Conservation (phyloP, 73 alveolate species). For the Paramecium octaurelia region DNA sequence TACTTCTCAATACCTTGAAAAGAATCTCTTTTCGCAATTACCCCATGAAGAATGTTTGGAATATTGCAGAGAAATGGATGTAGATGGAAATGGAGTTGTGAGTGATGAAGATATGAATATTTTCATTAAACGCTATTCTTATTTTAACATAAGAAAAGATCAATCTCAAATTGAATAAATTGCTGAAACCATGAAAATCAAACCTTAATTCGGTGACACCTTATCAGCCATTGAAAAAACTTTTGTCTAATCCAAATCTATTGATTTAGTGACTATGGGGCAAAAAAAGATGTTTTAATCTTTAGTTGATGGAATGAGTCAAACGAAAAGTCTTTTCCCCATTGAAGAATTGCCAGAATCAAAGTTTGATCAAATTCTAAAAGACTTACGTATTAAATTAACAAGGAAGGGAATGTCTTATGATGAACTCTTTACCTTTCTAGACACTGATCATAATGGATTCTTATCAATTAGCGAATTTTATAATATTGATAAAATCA, state of each 20-base stretch:
- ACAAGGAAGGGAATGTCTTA: constrained; percentile 49
- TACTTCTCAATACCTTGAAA: constrained; percentile 13
- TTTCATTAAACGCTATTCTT: constrained; percentile 51
- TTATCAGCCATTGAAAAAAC: not conserved
- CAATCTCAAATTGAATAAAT: constrained; percentile 29
- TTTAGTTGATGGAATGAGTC: constrained; percentile 45
- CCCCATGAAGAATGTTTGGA: constrained; percentile 37
- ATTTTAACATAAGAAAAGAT: constrained; percentile 43
- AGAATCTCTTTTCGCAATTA: not conserved
- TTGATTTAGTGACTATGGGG: constrained; percentile 16
- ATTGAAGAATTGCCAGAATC: constrained; percentile 49
- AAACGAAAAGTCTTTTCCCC: constrained; percentile 56
- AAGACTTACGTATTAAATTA: constrained; percentile 55
- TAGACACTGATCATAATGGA: constrained; percentile 79
- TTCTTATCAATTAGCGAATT: constrained; percentile 78
- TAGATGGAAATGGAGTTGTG: constrained; percentile 59
- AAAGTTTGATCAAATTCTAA: constrained; percentile 53
- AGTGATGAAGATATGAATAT: constrained; percentile 50
- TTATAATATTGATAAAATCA: constrained; percentile 63
- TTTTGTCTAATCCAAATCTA: constrained; percentile 9
- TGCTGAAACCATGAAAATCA: not conserved
- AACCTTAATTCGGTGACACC: not conserved
- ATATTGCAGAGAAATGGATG: constrained; percentile 56
- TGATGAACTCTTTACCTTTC: constrained; percentile 56
- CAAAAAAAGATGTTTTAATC: not conserved